These are phyloP conservation scores for Pseudogymnoascus sp. DNA, from an alignment of 2,329 filamentous ascomycete species.

Conservation along the genomic window DNA sequence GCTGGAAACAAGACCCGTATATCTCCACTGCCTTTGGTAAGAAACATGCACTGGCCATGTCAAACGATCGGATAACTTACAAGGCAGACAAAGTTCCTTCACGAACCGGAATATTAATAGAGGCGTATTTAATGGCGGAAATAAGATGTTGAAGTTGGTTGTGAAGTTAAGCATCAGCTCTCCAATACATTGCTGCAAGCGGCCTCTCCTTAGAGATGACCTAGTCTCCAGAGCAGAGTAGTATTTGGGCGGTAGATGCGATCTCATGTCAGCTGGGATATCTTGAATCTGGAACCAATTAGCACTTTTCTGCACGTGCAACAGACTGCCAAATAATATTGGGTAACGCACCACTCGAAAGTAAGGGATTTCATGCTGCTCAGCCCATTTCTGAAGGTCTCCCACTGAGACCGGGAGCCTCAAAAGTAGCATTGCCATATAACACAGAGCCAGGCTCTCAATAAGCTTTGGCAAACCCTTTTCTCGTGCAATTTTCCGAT, in stretches of 20 bases:
- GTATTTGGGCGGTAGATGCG: slow-evolving; percentile 56
- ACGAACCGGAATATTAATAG: slow-evolving; percentile 64
- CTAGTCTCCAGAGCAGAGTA: slow-evolving; percentile 50
- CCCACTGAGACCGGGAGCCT: slow-evolving; percentile 68
- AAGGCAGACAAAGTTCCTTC: slow-evolving; percentile 65
- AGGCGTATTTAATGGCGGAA: slow-evolving; percentile 66
- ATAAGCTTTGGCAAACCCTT: slow-evolving; percentile 55
- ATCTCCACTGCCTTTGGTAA: slow-evolving; percentile 50
- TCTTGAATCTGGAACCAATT: slow-evolving; percentile 39
- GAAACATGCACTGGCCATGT: background rate
- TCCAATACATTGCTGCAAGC: slow-evolving; percentile 58
- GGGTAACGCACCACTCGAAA: slow-evolving; percentile 51
- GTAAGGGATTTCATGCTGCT: slow-evolving; percentile 62
- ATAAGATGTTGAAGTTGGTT: slow-evolving; percentile 59
- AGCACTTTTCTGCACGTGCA: background rate
- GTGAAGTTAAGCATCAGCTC: slow-evolving; percentile 58
- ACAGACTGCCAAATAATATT: background rate
- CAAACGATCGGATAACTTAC: slow-evolving; percentile 37
- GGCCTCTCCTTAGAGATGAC: slow-evolving; percentile 41
- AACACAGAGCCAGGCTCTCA: slow-evolving; percentile 72
- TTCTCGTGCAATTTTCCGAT: slow-evolving; percentile 13
- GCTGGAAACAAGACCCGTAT: slow-evolving; percentile 50
- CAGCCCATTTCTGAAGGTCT: slow-evolving; percentile 64
- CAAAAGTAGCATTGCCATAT: slow-evolving; percentile 69
- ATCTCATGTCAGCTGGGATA: slow-evolving; percentile 58